Evolutionary conservation across 2,329 filamentous ascomycete species (phyloP), one percentile per base, ranked within the genome.

Genomic region (Penicillium italicum): DNA sequence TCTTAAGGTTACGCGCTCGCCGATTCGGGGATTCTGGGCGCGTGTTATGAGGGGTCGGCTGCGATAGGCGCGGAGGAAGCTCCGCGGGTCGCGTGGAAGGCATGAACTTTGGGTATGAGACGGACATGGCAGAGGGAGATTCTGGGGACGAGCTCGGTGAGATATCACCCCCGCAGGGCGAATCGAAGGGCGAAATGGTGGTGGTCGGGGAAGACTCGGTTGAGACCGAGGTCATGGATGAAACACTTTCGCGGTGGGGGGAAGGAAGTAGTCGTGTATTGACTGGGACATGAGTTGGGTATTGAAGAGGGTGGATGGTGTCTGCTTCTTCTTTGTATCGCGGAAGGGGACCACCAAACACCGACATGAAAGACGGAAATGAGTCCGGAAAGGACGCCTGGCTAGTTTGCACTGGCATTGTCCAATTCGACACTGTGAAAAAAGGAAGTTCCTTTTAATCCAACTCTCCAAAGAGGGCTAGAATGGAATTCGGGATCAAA

Each of bases 131-230:
- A 52, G 88, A 79, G 1, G 91, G 90, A 3, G 94, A 97, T 74
- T 97, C 92, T 9, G 93, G 93, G 1, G 93, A 97, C 22, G 92
- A 91, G 50, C 88, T 93, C 3, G 94, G 91, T 5, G 93, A 97
- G 8, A 90, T 88, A 66, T 97, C 93, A 30, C 92, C 92, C 46
- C 94, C 81, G 30, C 91, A 90, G 9, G 91, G 93, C 5, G 92
- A 95, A 75, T 96, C 93, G 61, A 93, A 90, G 20, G 91, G 96
- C 6, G 91, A 96, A 47, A 94, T 84, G 2, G 93, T 96, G 4
- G 92, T 97, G 8, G 93, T 97, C 1, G 94, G 94, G 9, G 93
- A 97, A 22, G 93, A 96, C 68, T 96, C 92, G 40, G 90, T 90
- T 1, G 94, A 97, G 61, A 90, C 90, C 16, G 89, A 90, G n/a